Evolutionary conservation across 2,329 filamentous ascomycete genomes (phyloP), one percentile per base, ranked within the genome.

Genomic region (Diaporthe sp.): DNA sequence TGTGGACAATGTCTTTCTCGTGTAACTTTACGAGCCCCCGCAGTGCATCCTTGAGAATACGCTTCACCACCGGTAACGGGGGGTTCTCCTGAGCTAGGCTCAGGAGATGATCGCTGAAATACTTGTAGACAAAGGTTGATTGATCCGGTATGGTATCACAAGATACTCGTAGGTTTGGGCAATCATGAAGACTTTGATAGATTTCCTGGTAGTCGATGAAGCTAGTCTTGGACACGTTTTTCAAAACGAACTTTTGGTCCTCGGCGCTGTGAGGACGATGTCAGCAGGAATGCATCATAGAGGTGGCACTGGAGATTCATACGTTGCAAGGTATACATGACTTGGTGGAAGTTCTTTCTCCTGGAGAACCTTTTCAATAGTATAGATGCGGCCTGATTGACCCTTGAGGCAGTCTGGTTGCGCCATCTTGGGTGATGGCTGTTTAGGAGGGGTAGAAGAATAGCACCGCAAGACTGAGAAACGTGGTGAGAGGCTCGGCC

Each of bases 181-280:
- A 69, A 22, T 69, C 65, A 55, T 42, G 47, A 42, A 69, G 65
- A 39, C 32, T 69, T 27, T n/a, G 32, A 22, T 69, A 55, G 30
- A 55, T 39, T 55, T 69, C 50, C 65, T 69, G 44, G 47, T 55
- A 69, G 65, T 69, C 17, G 47, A 69, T 55, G 65, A 69, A 69
- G 32, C 65, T 55, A 53, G 65, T 69, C 22, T 25, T 69, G 65
- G 65, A 55, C 30, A 69, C 30, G 8, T 37, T 69, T 19, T 69
- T 69, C 47, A 51, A 4, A 30, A 55, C 65, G 47, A 69, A 69
- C 30, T 69, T 69, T 55, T 55, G 65, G 32, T 69, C 47, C 30
- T 55, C 65, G 19, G 65, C 65, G 47, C 65, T 69, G 47, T 69
- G 65, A 30, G 50, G 32, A 69, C 65, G 19, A 55, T 44, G 65